Evolutionary conservation across 352 stramenopile species (phyloP).

Genomic region (Phytopythium kandeliae): DNA sequence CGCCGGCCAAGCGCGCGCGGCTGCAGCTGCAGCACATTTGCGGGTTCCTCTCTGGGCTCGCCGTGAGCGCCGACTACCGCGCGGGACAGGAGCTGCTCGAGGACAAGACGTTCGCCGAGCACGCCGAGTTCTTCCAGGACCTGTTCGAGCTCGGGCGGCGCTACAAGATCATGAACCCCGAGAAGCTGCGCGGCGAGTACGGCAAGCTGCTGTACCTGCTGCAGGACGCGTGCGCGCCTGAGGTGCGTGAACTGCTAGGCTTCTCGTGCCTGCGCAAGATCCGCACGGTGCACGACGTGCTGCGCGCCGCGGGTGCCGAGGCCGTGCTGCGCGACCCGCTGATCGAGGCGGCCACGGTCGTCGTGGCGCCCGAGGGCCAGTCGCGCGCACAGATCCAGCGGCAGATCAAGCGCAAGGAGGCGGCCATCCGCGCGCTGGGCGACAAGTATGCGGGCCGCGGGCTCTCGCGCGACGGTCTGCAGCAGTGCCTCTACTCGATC

Average conservation of each 20-base stretch:
- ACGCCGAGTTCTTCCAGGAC: conserved; percentile 86
- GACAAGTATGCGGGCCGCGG: conserved; percentile 49
- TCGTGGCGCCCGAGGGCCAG: conserved; percentile 91
- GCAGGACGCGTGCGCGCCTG: conserved; percentile 85
- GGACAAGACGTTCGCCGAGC: conserved; percentile 88
- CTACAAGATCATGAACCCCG: conserved; percentile 99
- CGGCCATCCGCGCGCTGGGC: conserved; percentile 85
- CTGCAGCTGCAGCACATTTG: conserved; percentile 90
- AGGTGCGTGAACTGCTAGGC: conserved; percentile 81
- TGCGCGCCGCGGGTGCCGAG: conserved; percentile 65
- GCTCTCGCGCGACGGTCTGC: conserved; percentile 80
- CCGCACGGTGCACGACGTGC: conserved; percentile 88
- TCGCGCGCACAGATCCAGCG: conserved; percentile 84
- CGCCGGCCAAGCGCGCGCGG: conserved; percentile 76
- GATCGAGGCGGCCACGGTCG: conserved; percentile 93
- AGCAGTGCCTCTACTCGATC: conserved; percentile 95
- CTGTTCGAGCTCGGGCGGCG: conserved; percentile 93
- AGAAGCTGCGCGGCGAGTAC: conserved; percentile 97
- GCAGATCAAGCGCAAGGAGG: conserved; percentile 93
- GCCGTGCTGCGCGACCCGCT: conserved; percentile 80
- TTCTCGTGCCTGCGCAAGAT: conserved; percentile 82
- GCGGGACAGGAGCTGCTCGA: conserved; percentile 81
- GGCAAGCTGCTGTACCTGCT: conserved; percentile 95
- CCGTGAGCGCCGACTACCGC: conserved; percentile 87
- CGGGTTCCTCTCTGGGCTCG: conserved; percentile 89